Evolutionary conservation across 2,329 filamentous ascomycete genomes (phyloP).

Genomic region (Fusarium tupiense): DNA sequence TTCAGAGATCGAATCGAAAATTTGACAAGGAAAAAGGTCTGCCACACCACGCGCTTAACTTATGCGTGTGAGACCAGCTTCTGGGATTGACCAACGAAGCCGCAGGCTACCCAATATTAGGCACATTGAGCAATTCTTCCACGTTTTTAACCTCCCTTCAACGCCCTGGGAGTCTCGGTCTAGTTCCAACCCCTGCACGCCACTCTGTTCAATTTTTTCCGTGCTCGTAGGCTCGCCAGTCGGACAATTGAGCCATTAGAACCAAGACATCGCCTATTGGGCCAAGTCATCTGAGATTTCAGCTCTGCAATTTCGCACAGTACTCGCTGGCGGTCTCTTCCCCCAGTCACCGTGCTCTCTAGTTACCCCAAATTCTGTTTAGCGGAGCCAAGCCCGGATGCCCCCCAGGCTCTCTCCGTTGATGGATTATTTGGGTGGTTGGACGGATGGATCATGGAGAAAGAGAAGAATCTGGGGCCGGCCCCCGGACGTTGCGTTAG

Average conservation of each 20-base stretch:
- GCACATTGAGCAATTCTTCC: slow-evolving; percentile 28
- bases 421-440: neutral
- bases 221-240: neutral
- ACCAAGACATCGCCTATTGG: slow-evolving; percentile 27
- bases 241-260: slow-evolving; percentile 12
- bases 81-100: slow-evolving; percentile 29
- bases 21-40: slow-evolving; percentile 19
- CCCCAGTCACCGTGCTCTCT: slow-evolving; percentile 37
- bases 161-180: slow-evolving; percentile 19
- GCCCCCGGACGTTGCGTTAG: slow-evolving; percentile 40
- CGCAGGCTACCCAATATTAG: slow-evolving; percentile 1
- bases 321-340: slow-evolving; percentile 24
- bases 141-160: slow-evolving; percentile 40
- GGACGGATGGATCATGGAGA: neutral
- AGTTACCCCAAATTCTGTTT: slow-evolving; percentile 42
- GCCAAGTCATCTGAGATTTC: neutral
- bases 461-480: slow-evolving; percentile 28
- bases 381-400: slow-evolving; percentile 37
- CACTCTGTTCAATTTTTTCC: slow-evolving; percentile 26
- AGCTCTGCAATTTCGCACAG: slow-evolving; percentile 31
- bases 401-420: slow-evolving; percentile 29
- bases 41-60: slow-evolving; percentile 27
- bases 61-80: slow-evolving; percentile 35
- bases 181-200: slow-evolving; percentile 35
- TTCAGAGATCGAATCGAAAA: slow-evolving; percentile 19